Conservation (phyloP, 78 protist genomes). For the Dictyostelium brefeldianum region DNA sequence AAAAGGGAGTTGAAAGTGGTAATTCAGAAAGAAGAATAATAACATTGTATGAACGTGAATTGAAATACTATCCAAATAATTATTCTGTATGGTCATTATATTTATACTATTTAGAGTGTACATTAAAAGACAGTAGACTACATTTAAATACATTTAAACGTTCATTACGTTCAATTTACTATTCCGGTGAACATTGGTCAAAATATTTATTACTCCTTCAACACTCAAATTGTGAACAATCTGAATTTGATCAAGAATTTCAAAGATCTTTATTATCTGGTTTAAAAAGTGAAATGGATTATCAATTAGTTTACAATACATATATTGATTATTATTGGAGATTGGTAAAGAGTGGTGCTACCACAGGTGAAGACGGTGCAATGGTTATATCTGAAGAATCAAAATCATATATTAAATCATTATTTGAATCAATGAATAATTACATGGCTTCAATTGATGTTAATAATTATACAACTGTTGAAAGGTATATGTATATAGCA, state of each 20-base stretch:
- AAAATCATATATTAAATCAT: background rate
- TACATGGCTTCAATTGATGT: background rate
- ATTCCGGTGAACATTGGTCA: conserved; percentile 74
- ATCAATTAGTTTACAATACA: conserved; percentile 4
- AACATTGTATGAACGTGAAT: conserved; percentile 38
- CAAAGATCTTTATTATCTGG: conserved; percentile 49
- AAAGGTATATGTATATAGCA: conserved; percentile 16
- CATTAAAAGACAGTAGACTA: background rate
- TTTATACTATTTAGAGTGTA: background rate
- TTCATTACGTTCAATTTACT: conserved; percentile 29
- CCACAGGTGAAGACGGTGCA: background rate
- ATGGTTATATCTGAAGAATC: background rate
- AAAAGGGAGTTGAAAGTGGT: background rate
- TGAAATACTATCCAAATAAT: background rate
- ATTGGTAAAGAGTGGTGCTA: background rate
- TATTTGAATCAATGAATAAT: conserved; percentile 17
- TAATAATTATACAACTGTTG: background rate
- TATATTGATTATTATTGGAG: conserved; percentile 52
- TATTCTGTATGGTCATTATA: conserved; percentile 26
- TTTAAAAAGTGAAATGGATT: conserved; percentile 10
- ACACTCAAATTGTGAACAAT: background rate
- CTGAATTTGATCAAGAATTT: background rate
- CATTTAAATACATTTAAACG: background rate
- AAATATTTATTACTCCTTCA: conserved; percentile 1
- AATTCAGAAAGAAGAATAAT: background rate